These are phyloP conservation scores for Colletotrichum sp. DNA, from an alignment of 2,329 filamentous ascomycete species.

Conservation along the genomic window DNA sequence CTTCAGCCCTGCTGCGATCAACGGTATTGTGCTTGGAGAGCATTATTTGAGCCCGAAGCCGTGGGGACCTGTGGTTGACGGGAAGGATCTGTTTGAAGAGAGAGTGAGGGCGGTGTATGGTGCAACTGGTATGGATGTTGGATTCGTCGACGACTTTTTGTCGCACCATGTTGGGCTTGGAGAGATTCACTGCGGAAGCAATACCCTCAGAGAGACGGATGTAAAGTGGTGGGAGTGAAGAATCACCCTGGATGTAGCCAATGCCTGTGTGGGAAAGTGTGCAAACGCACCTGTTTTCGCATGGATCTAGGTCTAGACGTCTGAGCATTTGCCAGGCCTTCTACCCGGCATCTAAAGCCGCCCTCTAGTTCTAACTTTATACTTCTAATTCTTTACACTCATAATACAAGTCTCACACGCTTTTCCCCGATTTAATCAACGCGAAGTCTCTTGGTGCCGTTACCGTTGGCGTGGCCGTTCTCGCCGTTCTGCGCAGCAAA, in stretches of 20 bases:
- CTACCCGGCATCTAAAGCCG: background rate
- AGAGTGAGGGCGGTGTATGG: constrained; percentile 26
- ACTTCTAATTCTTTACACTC: constrained; percentile 7
- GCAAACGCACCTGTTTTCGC: background rate
- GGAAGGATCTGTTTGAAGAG: constrained; percentile 28
- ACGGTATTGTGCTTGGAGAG: constrained; percentile 24
- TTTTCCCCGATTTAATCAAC: background rate
- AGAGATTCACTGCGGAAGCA: constrained; percentile 31
- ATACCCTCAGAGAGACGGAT: constrained; percentile 15
- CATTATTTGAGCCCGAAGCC: constrained; percentile 27
- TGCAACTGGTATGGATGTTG: constrained; percentile 24
- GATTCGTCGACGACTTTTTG: constrained; percentile 32
- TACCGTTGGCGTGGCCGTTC: constrained; percentile 24
- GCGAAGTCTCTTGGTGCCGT: constrained; percentile 6
- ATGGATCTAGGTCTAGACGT: background rate
- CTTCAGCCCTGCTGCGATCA: constrained; percentile 25
- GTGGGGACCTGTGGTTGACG: constrained; percentile 31
- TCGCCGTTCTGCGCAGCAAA: constrained; percentile 40
- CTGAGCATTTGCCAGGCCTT: background rate
- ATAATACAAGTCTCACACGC: background rate
- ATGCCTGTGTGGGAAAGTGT: background rate
- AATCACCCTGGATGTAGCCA: accelerated
- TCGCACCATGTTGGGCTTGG: constrained; percentile 26
- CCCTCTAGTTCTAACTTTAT: background rate
- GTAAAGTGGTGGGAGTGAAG: constrained; percentile 21